These are phyloP conservation scores for Puccinia hordei DNA, from an alignment of 1,284 basidiomycete species.

Conservation along the genomic window DNA sequence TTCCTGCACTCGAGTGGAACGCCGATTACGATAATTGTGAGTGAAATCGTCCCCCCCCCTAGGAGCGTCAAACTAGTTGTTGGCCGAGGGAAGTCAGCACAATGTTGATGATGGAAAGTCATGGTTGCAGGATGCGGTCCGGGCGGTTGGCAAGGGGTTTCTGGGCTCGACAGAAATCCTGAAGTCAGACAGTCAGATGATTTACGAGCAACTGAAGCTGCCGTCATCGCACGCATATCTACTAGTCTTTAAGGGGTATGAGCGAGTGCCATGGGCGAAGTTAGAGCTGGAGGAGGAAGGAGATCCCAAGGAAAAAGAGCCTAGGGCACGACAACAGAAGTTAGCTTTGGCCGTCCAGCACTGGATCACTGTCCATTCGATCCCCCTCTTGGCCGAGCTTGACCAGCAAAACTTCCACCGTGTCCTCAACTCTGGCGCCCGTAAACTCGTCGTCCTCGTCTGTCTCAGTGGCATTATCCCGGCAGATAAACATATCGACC, in stretches of 20 bases:
- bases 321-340: not conserved
- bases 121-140: not conserved
- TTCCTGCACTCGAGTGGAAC: slow-evolving; percentile 33
- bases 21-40: slow-evolving; percentile 6
- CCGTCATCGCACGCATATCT: not conserved
- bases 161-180: slow-evolving; percentile 17
- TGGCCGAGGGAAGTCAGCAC: too few relatives aligned
- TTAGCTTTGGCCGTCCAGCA: not conserved
- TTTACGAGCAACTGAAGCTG: slow-evolving; percentile 10
- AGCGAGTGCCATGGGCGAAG: slow-evolving; percentile 27
- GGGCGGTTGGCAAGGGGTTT: slow-evolving; percentile 13
- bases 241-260: slow-evolving; percentile 36
- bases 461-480: not conserved
- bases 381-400: slow-evolving; percentile 18
- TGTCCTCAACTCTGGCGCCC: slow-evolving; percentile 2
- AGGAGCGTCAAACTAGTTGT: too few relatives aligned
- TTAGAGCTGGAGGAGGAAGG: not conserved
- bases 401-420: not conserved
- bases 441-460: slow-evolving; percentile 32
- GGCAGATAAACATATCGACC: too few relatives aligned
- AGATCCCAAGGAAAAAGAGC: not conserved
- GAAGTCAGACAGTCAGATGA: not conserved
- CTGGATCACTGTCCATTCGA: slow-evolving; percentile 21
- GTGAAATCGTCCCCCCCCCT: not conserved
- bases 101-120: not conserved